These are phyloP conservation scores for Lasiodiplodia hormozganensis DNA, from an alignment of 2,329 filamentous ascomycete species.

Conservation along the genomic window DNA sequence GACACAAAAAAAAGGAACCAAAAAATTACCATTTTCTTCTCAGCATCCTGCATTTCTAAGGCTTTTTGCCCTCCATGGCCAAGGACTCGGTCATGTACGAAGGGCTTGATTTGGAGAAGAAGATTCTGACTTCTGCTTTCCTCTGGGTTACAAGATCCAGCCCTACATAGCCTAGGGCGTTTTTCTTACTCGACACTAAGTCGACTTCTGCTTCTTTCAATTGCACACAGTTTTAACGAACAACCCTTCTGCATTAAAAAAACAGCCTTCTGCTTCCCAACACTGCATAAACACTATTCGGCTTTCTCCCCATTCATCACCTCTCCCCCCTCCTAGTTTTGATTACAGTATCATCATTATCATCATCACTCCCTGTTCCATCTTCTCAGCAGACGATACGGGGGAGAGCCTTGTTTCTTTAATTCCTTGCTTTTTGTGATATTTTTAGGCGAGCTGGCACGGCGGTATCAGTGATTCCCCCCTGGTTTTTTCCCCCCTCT, in stretches of 20 bases:
- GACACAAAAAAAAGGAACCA: constrained; percentile 1
- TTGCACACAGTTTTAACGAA: constrained; percentile 21
- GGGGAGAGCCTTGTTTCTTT: not conserved
- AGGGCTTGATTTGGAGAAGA: not conserved
- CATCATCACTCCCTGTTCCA: not conserved
- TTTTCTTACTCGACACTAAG: not conserved
- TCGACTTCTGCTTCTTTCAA: not conserved
- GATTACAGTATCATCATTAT: not conserved
- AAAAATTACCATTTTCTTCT: constrained; percentile 5
- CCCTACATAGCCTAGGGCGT: constrained; percentile 16
- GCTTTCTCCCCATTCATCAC: not conserved
- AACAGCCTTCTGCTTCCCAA: not conserved
- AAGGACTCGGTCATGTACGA: not conserved
- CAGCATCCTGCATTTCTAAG: constrained; percentile 13
- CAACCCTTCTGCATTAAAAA: constrained; percentile 11
- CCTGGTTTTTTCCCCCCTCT: not conserved
- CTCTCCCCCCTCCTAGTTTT: not conserved
- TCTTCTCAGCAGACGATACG: not conserved
- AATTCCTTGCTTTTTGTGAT: not conserved
- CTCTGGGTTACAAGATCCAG: constrained; percentile 12
- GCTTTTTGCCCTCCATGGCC: not conserved
- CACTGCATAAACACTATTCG: constrained; percentile 19
- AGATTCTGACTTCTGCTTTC: not conserved
- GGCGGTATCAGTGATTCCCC: constrained; percentile 17
- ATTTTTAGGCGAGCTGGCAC: not conserved